Evolutionary conservation across 2,329 filamentous ascomycete genomes (phyloP).

Genomic region (Fusarium nodosum): DNA sequence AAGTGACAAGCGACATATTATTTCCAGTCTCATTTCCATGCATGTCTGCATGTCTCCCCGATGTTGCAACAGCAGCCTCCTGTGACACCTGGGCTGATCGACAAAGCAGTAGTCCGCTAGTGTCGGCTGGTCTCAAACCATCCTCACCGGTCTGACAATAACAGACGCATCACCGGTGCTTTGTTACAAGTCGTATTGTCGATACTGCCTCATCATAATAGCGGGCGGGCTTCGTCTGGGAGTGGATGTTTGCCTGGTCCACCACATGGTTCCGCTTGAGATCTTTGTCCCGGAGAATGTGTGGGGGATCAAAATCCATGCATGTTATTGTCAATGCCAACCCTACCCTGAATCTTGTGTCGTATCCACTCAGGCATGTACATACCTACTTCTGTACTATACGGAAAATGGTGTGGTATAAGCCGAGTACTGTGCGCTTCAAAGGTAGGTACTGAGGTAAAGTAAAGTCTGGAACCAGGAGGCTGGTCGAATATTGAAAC

Average conservation of each 20-base stretch:
- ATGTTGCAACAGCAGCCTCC: conserved; percentile 25
- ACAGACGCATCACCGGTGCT: conserved; percentile 5
- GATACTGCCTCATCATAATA: background rate
- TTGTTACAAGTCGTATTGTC: conserved; percentile 26
- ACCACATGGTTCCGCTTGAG: conserved; percentile 21
- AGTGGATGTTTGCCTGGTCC: conserved; percentile 13
- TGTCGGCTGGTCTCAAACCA: background rate
- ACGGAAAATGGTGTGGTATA: background rate
- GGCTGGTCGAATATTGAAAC: background rate
- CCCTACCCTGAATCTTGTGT: conserved; percentile 27
- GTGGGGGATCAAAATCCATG: conserved; percentile 41
- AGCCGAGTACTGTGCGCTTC: background rate
- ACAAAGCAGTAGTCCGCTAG: conserved; percentile 1
- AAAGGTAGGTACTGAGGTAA: background rate
- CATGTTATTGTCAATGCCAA: conserved; percentile 34
- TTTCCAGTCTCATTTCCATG: conserved; percentile 43
- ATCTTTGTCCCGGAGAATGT: conserved; percentile 34
- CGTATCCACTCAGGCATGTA: conserved; percentile 6
- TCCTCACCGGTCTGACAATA: conserved; percentile 12
- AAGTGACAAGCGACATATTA: conserved; percentile 33
- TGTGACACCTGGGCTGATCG: conserved; percentile 24
- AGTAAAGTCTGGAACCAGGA: conserved; percentile 3
- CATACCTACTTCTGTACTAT: background rate
- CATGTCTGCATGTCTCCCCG: conserved; percentile 31
- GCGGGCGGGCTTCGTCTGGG: background rate